These are phyloP conservation scores for Psilocybe subaeruginosa DNA, from an alignment of 768 basidiomycete genomes.

Conservation along the genomic window DNA sequence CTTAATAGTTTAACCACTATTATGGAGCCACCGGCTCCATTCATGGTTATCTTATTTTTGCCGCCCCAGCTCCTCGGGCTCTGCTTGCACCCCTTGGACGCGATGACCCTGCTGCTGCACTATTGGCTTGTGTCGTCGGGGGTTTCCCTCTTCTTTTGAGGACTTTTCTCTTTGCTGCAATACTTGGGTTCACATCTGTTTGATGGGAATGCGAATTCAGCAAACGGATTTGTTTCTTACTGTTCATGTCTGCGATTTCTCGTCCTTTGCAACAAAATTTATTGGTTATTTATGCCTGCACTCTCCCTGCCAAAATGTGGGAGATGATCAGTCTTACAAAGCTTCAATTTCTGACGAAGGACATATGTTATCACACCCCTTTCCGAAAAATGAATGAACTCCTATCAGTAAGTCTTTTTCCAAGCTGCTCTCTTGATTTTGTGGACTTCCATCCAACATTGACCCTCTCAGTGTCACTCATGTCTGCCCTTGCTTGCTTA, in stretches of 20 bases:
- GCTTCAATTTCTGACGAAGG: too few relatives aligned
- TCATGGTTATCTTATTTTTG: conserved; percentile 61
- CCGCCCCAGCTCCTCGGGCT: conserved; percentile 53
- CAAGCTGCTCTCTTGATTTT: too few relatives aligned
- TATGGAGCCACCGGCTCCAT: conserved; percentile 57
- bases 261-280: neutral
- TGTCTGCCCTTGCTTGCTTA: too few relatives aligned
- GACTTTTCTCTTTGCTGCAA: conserved; percentile 9
- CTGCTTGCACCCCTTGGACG: conserved; percentile 60
- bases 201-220: neutral
- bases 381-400: too few relatives aligned
- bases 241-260: too few relatives aligned
- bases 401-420: too few relatives aligned
- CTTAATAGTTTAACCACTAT: conserved; percentile 82
- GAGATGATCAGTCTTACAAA: too few relatives aligned
- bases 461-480: too few relatives aligned
- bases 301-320: too few relatives aligned
- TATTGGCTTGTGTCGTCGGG: conserved; percentile 67
- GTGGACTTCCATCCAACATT: too few relatives aligned
- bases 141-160: conserved; percentile 37
- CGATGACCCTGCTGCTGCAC: conserved; percentile 63
- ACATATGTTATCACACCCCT: too few relatives aligned
- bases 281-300: too few relatives aligned
- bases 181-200: conserved; percentile 1
- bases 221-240: neutral